A percentile compares a stretch with the other conserved stretches of the same genome.
These are phyloP conservation scores for Candida sp. DNA, from an alignment of 1,139 yeast species.

Conservation along the genomic window DNA sequence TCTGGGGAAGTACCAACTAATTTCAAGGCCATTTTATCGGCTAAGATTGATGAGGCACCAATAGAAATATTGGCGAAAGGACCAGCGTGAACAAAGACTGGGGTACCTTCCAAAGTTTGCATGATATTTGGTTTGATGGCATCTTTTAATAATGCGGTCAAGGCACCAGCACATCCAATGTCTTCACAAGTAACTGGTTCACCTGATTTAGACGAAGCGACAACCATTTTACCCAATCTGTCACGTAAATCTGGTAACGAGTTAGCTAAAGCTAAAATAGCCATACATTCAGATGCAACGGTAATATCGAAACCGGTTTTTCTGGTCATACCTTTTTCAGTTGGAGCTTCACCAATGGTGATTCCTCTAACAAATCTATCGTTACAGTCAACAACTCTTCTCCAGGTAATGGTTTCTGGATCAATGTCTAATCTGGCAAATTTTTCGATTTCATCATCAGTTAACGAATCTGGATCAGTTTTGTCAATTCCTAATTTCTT, in stretches of 20 bases:
- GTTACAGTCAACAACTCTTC: constrained; percentile 94
- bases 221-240: constrained; percentile 88
- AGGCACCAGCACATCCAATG: constrained; percentile 96
- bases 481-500: constrained; percentile 77
- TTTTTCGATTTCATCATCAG: constrained; percentile 68
- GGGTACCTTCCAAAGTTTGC: constrained; percentile 99
- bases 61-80: constrained; percentile 98
- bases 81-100: constrained; percentile 97
- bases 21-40: constrained; percentile 94
- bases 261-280: constrained; percentile 87
- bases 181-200: constrained; percentile 96
- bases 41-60: constrained; percentile 93
- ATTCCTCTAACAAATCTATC: constrained; percentile 92
- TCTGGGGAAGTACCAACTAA: constrained; percentile 70
- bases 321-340: constrained; percentile 89
- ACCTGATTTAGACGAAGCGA: constrained; percentile 79
- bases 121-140: constrained; percentile 96
- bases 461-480: constrained; percentile 79
- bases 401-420: constrained; percentile 93
- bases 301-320: constrained; percentile 95
- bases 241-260: constrained; percentile 84
- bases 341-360: constrained; percentile 90
- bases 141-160: constrained; percentile 92
- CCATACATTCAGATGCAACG: constrained; percentile 98
- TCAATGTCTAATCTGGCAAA: constrained; percentile 91